Conservation (phyloP, 2,329 filamentous ascomycete genomes). For the Meredithiella fracta region DNA sequence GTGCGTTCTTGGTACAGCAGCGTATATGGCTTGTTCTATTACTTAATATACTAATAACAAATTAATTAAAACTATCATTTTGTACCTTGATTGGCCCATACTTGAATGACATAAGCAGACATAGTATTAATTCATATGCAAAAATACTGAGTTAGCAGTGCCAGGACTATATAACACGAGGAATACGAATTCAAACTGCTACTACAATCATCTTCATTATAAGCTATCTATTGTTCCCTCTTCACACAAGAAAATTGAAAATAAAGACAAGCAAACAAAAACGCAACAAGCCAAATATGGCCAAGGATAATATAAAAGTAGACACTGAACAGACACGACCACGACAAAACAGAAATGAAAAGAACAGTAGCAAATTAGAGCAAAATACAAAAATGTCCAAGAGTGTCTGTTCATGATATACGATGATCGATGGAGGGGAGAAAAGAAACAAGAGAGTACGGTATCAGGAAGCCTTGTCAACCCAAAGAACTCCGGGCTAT, state of each 20-base stretch:
- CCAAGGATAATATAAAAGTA: background rate
- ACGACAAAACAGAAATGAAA: background rate
- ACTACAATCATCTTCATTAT: too few relatives aligned
- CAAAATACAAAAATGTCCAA: background rate
- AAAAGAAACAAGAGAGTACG: background rate
- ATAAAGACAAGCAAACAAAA: background rate
- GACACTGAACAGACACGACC: background rate
- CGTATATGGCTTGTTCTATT: background rate
- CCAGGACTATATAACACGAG: too few relatives aligned
- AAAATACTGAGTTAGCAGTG: too few relatives aligned
- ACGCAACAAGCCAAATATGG: background rate
- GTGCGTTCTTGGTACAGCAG: background rate
- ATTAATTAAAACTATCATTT: background rate
- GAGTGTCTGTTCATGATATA: background rate
- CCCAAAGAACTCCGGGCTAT: too few relatives aligned
- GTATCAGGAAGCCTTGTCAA: too few relatives aligned
- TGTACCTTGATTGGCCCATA: background rate
- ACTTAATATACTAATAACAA: background rate
- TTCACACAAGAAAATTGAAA: too few relatives aligned
- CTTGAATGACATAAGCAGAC: too few relatives aligned
- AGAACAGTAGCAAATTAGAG: background rate
- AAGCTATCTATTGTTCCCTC: too few relatives aligned
- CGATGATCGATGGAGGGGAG: background rate
- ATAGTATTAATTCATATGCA: too few relatives aligned
- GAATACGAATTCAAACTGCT: too few relatives aligned